These are phyloP conservation scores for Ustilago shanxiensis DNA, from an alignment of 1,284 basidiomycete genomes.

Conservation along the genomic window DNA sequence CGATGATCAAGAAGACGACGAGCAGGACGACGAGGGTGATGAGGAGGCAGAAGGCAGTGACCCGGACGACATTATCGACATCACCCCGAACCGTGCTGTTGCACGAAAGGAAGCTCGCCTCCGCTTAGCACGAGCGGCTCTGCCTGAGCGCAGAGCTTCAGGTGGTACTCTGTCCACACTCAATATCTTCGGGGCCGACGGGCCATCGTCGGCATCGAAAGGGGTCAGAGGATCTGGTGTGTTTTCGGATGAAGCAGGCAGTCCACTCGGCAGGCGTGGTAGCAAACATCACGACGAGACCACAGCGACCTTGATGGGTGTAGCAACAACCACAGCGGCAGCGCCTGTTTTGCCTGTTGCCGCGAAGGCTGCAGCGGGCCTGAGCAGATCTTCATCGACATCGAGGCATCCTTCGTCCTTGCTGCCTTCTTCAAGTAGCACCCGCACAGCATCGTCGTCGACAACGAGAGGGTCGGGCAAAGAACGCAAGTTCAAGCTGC, in stretches of 20 bases:
- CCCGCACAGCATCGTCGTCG: conserved; percentile 19
- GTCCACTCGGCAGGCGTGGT: conserved; percentile 24
- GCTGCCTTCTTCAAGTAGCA: conserved; percentile 36
- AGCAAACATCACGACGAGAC: conserved; percentile 6
- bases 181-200: conserved; percentile 37
- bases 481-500: conserved; percentile 41
- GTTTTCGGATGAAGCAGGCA: conserved; percentile 41
- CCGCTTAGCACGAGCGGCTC: conserved; percentile 50
- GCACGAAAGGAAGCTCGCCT: conserved; percentile 49
- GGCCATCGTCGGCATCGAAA: neutral
- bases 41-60: conserved; percentile 45
- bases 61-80: conserved; percentile 58
- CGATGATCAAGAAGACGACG: conserved; percentile 23
- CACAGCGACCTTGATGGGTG: conserved; percentile 10
- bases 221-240: conserved; percentile 15
- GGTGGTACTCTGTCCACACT: conserved; percentile 42
- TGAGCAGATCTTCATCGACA: neutral
- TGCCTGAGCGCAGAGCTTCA: conserved; percentile 39
- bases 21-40: conserved; percentile 18
- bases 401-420: conserved; percentile 26
- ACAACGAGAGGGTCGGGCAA: conserved; percentile 19
- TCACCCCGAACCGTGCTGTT: conserved; percentile 46
- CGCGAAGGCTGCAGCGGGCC: neutral
- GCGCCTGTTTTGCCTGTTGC: neutral
- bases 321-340: conserved; percentile 5